A percentile compares a stretch with the other conserved stretches of the same genome.
phyloP scores from a whole-genome alignment of 345 rosid genomes.

The Eucalyptus curtisii region DNA sequence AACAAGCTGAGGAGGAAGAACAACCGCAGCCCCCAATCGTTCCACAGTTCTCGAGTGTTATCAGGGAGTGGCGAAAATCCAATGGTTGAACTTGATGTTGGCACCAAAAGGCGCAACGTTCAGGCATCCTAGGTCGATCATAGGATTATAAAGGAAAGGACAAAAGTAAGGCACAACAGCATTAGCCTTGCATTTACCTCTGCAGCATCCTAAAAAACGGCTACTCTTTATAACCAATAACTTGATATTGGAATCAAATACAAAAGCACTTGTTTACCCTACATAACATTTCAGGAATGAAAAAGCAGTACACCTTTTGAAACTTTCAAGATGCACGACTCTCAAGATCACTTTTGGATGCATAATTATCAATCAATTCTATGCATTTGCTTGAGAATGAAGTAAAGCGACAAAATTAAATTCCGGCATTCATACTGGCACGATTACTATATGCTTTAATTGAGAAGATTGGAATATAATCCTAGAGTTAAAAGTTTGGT shows the following conservation, averaged over 20 bases:
- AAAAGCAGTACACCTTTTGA: rapidly evolving
- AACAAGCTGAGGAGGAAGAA: constrained; percentile 3
- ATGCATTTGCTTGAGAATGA: rapidly evolving
- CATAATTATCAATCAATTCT: not conserved
- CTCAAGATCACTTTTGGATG: not conserved
- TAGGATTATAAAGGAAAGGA: not conserved
- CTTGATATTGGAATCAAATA: not conserved
- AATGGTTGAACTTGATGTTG: not conserved
- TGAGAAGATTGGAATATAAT: no score
- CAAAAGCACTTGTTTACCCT: not conserved
- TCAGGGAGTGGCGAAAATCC: not conserved
- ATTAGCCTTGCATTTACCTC: not conserved
- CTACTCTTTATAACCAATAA: not conserved
- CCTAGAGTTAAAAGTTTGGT: no score
- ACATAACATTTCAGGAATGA: not conserved
- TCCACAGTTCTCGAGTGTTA: not conserved
- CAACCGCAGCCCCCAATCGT: constrained; percentile 10
- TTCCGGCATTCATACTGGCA: rapidly evolving
- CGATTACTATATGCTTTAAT: not conserved
- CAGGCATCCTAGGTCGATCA: not conserved
- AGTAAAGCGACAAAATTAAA: not conserved
- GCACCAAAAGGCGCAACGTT: not conserved
- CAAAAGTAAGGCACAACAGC: no score
- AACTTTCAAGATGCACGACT: rapidly evolving
- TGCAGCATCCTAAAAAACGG: not conserved